Evolutionary conservation across 257 asterid genomes (phyloP).

Genomic region (Petrea volubilis): DNA sequence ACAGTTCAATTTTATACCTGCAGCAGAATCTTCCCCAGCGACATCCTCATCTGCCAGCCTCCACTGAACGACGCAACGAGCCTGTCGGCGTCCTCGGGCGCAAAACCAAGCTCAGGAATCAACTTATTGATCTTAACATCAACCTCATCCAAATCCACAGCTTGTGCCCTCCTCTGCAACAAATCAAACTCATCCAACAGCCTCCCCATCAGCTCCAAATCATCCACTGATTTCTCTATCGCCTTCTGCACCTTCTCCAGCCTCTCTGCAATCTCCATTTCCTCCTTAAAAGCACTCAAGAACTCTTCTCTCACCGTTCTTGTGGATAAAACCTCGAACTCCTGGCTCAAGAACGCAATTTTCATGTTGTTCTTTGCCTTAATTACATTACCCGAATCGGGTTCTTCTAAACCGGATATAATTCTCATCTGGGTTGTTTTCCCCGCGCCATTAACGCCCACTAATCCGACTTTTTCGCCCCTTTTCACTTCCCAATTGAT

Average conservation of each 20-base stretch:
- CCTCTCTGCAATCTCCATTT: slow-evolving; percentile 87
- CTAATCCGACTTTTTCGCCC: slow-evolving; percentile 91
- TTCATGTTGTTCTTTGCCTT: slow-evolving; percentile 87
- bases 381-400: slow-evolving; percentile 87
- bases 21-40: slow-evolving; percentile 90
- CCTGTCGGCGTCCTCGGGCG: slow-evolving; percentile 84
- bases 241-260: slow-evolving; percentile 95
- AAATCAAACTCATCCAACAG: slow-evolving; percentile 96
- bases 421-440: slow-evolving; percentile 95
- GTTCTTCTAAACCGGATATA: slow-evolving; percentile 83
- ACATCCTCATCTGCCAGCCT: slow-evolving; percentile 99
- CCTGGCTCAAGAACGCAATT: slow-evolving; percentile 83
- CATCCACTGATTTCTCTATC: slow-evolving; percentile 86
- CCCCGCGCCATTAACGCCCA: slow-evolving; percentile 98
- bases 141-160: slow-evolving; percentile 90
- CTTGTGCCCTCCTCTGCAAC: slow-evolving; percentile 95
- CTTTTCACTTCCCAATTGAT: slow-evolving; percentile 92
- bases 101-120: slow-evolving; percentile 94
- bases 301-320: slow-evolving; percentile 94
- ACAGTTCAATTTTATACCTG: slow-evolving; percentile 56
- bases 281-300: slow-evolving; percentile 91
- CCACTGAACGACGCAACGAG: slow-evolving; percentile 97
- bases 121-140: slow-evolving; percentile 85
- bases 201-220: slow-evolving; percentile 97
- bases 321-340: slow-evolving; percentile 74